Base-by-base conservation (phyloP, 495 filamentous ascomycete species). In the Aeminium ludgeri region DNA sequence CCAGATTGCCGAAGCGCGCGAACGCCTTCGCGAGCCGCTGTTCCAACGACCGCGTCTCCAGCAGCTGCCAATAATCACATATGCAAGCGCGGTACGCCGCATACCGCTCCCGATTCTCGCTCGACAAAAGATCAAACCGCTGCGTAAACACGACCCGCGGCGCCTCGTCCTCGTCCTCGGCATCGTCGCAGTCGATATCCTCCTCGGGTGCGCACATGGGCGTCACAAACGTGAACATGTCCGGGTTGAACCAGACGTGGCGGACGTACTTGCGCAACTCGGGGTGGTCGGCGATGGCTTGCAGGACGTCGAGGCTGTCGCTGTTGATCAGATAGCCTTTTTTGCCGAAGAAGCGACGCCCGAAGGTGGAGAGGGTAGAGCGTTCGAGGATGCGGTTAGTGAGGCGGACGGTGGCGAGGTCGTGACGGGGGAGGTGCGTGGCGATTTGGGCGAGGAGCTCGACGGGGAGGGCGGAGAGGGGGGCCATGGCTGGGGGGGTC, bases 161-260 rank as follows among this genome's bases (percentile, higher is more conserved):
- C 23, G 23, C 23, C 23, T 25, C 23, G 23, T 25, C 23, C 23
- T 25, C 23, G 8, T 25, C 23, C 8, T 25, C 23, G 23, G 23
- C 23, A 25, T 25, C 23, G 23, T 25, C 23, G 23, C 23, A 25
- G 23, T 8, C 23, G 23, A 25, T 3, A 3, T 25, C 23, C 23
- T 25, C 4, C 23, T 25, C 23, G 3, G 23, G 23, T 8, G 23
- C 23, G 23, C 23, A 25, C 23, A 8, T 8, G 23, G 23, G 23
- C 4, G 3, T 25, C 11, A 41, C 32, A n/a, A 32, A 44, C 2
- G 48, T 51, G 37, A 34, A 51, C 35, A 27, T 37, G 27, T 51
- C 48, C 2, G 48, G 48, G 23, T 51, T 51, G 39, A 51, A 47
- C 48, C 48, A 51, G 10, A 51, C 30, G 34, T 51, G 48, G 16